phyloP scores from a whole-genome alignment of 2,329 filamentous ascomycete species.

The Ophiocordyceps camponoti-saundersi region DNA sequence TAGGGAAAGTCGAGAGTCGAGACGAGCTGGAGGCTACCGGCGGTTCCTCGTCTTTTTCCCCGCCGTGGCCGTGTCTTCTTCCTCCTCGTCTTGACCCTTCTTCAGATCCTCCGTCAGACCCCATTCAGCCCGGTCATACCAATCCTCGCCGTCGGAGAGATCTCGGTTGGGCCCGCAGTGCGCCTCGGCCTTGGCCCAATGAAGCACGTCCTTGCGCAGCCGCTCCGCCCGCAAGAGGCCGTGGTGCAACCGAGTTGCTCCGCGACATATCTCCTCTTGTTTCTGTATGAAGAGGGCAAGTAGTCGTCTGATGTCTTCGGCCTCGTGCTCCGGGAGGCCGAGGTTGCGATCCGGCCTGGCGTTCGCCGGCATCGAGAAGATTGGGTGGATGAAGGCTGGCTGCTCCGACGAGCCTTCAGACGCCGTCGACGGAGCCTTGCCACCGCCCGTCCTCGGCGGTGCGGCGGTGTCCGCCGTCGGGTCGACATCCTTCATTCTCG shows the following conservation, averaged over 20 bases:
- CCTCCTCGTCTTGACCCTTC: slow-evolving; percentile 70
- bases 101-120: slow-evolving; percentile 55
- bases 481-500: slow-evolving; percentile 2
- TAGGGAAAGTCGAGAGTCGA: background rate
- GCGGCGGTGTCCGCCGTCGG: slow-evolving; percentile 19
- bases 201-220: slow-evolving; percentile 51
- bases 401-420: slow-evolving; percentile 10
- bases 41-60: slow-evolving; percentile 45
- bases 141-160: slow-evolving; percentile 79
- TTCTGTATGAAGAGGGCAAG: slow-evolving; percentile 69
- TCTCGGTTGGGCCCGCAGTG: slow-evolving; percentile 50
- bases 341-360: slow-evolving; percentile 52
- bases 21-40: slow-evolving; percentile 12
- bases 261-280: slow-evolving; percentile 67
- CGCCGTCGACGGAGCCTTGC: background rate
- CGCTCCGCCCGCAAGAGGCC: slow-evolving; percentile 59
- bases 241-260: slow-evolving; percentile 48
- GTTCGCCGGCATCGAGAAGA: slow-evolving; percentile 49
- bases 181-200: slow-evolving; percentile 64
- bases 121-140: slow-evolving; percentile 76
- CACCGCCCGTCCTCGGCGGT: slow-evolving; percentile 6
- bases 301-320: slow-evolving; percentile 59
- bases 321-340: slow-evolving; percentile 55
- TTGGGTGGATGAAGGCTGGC: slow-evolving; percentile 50
- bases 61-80: slow-evolving; percentile 48